Conservation (phyloP, 2,329 filamentous ascomycete species). For the Penicillium brevicompactum region DNA sequence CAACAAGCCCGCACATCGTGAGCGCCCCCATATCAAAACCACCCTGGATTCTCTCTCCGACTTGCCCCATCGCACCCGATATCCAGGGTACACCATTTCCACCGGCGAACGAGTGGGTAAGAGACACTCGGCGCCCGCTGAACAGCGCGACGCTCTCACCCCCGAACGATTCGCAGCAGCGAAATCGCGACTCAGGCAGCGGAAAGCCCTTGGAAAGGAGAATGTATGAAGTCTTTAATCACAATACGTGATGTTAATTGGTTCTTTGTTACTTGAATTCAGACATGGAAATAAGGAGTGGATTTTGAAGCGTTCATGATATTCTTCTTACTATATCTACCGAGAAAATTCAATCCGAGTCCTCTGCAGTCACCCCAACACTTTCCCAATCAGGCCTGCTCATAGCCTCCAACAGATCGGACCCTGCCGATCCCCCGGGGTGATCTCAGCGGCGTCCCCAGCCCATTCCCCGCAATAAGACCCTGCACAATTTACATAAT, state of each 20-base stretch:
- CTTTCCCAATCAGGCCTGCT: not conserved
- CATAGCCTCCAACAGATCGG: not conserved
- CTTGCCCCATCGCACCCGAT: slow-evolving; percentile 12
- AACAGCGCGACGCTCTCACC: slow-evolving; percentile 29
- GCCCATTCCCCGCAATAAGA: not conserved
- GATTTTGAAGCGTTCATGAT: slow-evolving; percentile 1
- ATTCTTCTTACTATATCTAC: not conserved
- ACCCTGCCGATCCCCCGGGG: not conserved
- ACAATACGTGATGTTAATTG: not conserved
- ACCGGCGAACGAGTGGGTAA: slow-evolving; percentile 24
- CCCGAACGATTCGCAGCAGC: slow-evolving; percentile 39
- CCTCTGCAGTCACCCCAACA: not conserved
- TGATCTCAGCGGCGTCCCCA: not conserved
- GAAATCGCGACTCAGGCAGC: slow-evolving; percentile 37
- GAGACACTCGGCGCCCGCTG: slow-evolving; percentile 22
- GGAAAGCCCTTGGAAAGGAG: slow-evolving; percentile 37
- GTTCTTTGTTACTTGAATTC: not conserved
- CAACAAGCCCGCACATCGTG: slow-evolving; percentile 22
- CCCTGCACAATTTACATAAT: not conserved
- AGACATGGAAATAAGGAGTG: slow-evolving; percentile 4
- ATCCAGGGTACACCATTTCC: slow-evolving; percentile 22
- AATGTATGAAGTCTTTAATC: slow-evolving; percentile 17
- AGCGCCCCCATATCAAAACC: slow-evolving; percentile 30
- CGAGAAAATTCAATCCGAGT: not conserved
- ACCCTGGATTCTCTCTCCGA: slow-evolving; percentile 33